Base-by-base conservation (phyloP, 2,329 filamentous ascomycete species). In the Phyllosticta citribraziliensis region DNA sequence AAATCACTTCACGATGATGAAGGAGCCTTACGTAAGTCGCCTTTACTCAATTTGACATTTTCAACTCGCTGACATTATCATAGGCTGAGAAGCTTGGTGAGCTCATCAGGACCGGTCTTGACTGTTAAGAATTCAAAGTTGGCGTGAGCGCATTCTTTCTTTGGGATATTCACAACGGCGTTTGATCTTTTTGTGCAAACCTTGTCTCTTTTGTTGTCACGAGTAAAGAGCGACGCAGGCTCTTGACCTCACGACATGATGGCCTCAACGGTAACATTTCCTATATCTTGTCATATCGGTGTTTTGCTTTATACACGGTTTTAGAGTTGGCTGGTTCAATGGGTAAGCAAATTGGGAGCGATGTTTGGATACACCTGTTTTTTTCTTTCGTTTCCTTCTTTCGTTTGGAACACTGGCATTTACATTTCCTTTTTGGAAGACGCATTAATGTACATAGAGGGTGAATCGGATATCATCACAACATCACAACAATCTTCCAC, bases 1-100 rank as follows among this genome's bases (percentile, higher is more conserved):
- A 2, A 88, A 89, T 68, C 87, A 89, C 74, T 89, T 90, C 74
- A 84, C 81, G 20, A 89, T 89, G 86, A 89, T 90, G 85, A 84
- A 87, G 71, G 84, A 84, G 64, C 74, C 75, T 57, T 70, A 75
- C 64, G 78, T 79, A 73, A 76, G 75, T 72, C 55, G 14, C 27
- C 4, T 20, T 54, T 4, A 22, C 2, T 57, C 51, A 14, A 14
- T 19, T 22, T 47, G 2, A 5, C 19, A 19, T 40, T 52, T 33
- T 19, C 3, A 20, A 53, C 2, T 47, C 19, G 60, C 72, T 75
- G 66, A 75, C 62, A 64, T 53, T 9, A 19, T 27, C 2, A 40
- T 51, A 75, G 73, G 72, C 72, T 67, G 70, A 65, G 35, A 75
- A 71, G 60, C 66, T 75, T 55, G 74, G 74, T 65, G 73, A 76